Evolutionary conservation across 1,284 basidiomycete genomes (phyloP).

Genomic region (Vanrija pseudolonga): DNA sequence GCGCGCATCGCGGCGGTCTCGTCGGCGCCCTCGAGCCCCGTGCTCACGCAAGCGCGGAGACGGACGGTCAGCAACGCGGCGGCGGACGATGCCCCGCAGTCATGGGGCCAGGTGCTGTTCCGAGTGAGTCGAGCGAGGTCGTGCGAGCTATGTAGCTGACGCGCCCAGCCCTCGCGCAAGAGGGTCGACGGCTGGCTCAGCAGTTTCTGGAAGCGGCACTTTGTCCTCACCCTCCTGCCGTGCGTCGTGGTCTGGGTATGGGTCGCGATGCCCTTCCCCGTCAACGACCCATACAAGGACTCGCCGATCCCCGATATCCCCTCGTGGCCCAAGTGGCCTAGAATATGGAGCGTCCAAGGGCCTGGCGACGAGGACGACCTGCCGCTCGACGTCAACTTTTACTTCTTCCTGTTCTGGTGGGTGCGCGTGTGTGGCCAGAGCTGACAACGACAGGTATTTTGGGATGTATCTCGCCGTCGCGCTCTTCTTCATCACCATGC

Average conservation of each 20-base stretch:
- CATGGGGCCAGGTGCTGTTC: slow-evolving; percentile 34
- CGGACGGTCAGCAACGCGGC: slow-evolving; percentile 17
- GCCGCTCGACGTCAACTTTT: slow-evolving; percentile 52
- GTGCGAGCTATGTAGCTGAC: background rate
- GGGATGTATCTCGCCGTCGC: slow-evolving; percentile 53
- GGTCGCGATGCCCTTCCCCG: slow-evolving; percentile 56
- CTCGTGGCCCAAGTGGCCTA: slow-evolving; percentile 36
- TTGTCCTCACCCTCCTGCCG: slow-evolving; percentile 52
- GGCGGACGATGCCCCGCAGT: slow-evolving; percentile 19
- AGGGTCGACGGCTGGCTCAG: slow-evolving; percentile 52
- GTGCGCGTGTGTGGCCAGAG: slow-evolving; percentile 1
- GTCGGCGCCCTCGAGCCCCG: background rate
- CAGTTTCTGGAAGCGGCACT: slow-evolving; percentile 54
- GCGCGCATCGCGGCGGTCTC: background rate
- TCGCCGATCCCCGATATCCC: slow-evolving; percentile 45
- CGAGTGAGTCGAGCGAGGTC: slow-evolving; percentile 20
- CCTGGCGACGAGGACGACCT: slow-evolving; percentile 16
- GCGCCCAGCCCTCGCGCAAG: slow-evolving; percentile 38
- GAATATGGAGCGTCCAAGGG: background rate
- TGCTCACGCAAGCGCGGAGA: background rate
- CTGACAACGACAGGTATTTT: slow-evolving; percentile 36
- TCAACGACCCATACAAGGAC: slow-evolving; percentile 51
- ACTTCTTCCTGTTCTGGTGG: slow-evolving; percentile 52
- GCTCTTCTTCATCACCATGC: slow-evolving; percentile 56
- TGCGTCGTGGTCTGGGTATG: slow-evolving; percentile 55